phyloP scores from a whole-genome alignment of 768 basidiomycete genomes.

The Leccinum subtestaceum region DNA sequence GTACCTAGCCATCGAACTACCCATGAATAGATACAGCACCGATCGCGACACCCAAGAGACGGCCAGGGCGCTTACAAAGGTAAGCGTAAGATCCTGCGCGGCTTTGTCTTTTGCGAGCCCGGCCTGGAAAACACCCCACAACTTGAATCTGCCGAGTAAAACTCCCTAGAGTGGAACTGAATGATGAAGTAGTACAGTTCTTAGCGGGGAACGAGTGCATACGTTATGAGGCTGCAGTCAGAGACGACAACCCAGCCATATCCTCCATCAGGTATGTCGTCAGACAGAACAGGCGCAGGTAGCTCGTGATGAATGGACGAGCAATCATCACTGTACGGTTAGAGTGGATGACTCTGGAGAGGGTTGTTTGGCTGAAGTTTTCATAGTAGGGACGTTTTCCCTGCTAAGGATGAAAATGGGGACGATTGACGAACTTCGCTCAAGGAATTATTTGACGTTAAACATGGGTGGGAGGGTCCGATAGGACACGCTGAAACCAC shows the following conservation, averaged over 20 bases:
- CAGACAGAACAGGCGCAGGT: neutral
- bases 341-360: neutral
- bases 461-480: conserved; percentile 1
- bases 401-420: neutral
- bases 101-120: conserved; percentile 26
- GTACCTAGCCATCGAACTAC: conserved; percentile 30
- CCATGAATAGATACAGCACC: conserved; percentile 27
- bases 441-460: conserved; percentile 1
- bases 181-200: neutral
- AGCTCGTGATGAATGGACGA: neutral
- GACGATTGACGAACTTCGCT: neutral
- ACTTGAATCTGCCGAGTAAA: conserved; percentile 27
- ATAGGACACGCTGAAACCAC: neutral
- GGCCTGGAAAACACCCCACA: conserved; percentile 33
- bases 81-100: conserved; percentile 23
- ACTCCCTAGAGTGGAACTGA: conserved; percentile 19
- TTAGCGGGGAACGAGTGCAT: neutral
- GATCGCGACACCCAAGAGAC: conserved; percentile 27
- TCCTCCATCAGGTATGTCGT: conserved; percentile 29
- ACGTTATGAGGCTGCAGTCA: conserved; percentile 27
- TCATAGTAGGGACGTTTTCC: neutral
- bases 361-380: neutral
- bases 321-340: neutral
- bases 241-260: conserved; percentile 33
- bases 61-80: conserved; percentile 33